Base-by-base conservation (phyloP, 495 filamentous ascomycete genomes). In the Articulospora tetracladia region DNA sequence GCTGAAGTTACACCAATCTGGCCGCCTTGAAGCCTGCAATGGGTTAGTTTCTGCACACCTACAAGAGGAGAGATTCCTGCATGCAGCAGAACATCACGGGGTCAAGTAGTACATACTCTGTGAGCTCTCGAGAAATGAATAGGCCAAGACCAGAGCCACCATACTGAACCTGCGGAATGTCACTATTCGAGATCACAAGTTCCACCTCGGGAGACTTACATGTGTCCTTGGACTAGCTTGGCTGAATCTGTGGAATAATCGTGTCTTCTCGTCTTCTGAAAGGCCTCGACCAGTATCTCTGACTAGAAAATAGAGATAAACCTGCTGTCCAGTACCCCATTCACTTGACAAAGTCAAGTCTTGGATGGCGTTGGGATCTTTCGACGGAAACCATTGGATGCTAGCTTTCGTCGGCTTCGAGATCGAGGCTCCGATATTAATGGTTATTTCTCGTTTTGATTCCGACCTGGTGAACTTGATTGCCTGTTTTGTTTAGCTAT, bases 101-200 rank as follows among this genome's bases (percentile, higher is more conserved):
- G 11, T 44, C 39, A 32, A 32, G 30, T 32, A 13, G 13, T 44
- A 44, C 39, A 3, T 44, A 44, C 39, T 94, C 90, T 27, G 87
- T 90, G 7, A 96, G 74, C 53, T 86, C 83, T 30, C 88, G 76
- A 24, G 86, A 90, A 54, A 96, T 92, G 71, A 92, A 94, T 3
- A 96, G 76, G 0, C 91, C 91, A 1, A 96, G 79, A 0, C 92
- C 91, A 1, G 85, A 91, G 3, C 91, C 91, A 20, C 91, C 91
- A 64, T 94, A 94, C 48, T 88, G 81, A 26, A 61, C 57, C 57
- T 60, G 20, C 20, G 15, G 47, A 2, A 10, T 3, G 24, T 60
- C 17, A 60, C 26, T 24, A 47, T 6, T 1, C 24, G 1, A 1
- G 27, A 20, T 30, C 20, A 12, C 8, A 52, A 17, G 23, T n/a